These are phyloP conservation scores for Raphanus sativus DNA, from an alignment of 345 rosid species.

Conservation along the genomic window DNA sequence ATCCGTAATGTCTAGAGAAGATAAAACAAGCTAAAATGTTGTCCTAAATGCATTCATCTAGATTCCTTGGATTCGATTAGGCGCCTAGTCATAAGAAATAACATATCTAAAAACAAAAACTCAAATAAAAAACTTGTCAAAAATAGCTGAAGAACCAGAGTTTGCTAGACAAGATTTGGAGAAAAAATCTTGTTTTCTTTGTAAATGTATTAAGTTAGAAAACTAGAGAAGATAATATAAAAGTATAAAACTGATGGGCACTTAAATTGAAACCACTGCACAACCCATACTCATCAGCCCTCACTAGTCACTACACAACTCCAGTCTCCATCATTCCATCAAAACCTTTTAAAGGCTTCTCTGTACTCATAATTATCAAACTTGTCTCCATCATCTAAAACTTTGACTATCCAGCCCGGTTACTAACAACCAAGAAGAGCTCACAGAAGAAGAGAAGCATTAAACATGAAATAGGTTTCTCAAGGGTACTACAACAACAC, in stretches of 20 bases:
- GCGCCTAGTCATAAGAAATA: background rate
- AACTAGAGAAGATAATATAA: background rate
- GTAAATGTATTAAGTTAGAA: too few species aligned
- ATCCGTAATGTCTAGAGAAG: slow-evolving; percentile 33
- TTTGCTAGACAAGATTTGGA: background rate
- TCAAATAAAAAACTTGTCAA: background rate
- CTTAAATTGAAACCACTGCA: slow-evolving; percentile 8
- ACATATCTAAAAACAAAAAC: background rate
- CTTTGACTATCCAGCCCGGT: slow-evolving; percentile 14
- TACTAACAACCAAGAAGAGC: slow-evolving; percentile 9
- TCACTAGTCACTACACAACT: slow-evolving; percentile 6
- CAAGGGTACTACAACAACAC: background rate
- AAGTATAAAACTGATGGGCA: background rate
- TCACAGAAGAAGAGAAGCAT: slow-evolving; percentile 3
- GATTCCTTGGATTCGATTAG: slow-evolving; percentile 32
- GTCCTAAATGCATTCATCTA: slow-evolving; percentile 19
- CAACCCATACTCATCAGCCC: slow-evolving; percentile 1
- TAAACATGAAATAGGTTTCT: slow-evolving; percentile 3
- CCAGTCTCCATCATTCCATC: slow-evolving; percentile 9
- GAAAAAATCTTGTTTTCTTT: background rate
- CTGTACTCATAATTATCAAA: background rate
- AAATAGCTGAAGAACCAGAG: background rate
- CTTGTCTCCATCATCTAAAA: background rate
- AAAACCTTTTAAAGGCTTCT: slow-evolving; percentile 17
- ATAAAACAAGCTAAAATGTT: slow-evolving; percentile 28